These are phyloP conservation scores for Acidomyces sp. DNA, from an alignment of 495 filamentous ascomycete species.

Conservation along the genomic window DNA sequence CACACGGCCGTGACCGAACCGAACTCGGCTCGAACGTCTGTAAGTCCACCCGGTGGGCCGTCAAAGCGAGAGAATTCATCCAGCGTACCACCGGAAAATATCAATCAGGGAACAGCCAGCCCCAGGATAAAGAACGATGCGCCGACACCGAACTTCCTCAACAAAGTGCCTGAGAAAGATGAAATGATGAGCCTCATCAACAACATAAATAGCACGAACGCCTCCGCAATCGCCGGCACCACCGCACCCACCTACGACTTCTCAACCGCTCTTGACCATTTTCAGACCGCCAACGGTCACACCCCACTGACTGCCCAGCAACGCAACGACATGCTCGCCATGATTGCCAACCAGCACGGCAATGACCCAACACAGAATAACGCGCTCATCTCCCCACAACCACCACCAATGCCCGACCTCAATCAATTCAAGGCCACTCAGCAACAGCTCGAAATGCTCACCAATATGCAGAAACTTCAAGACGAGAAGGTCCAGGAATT, in stretches of 20 bases:
- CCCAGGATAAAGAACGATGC: slow-evolving; percentile 22
- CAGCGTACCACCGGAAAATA: slow-evolving; percentile 4
- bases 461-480: slow-evolving; percentile 61
- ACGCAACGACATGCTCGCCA: slow-evolving; percentile 67
- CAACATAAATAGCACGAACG: slow-evolving; percentile 55
- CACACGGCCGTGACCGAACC: slow-evolving; percentile 14
- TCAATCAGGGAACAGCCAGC: background rate
- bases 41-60: slow-evolving; percentile 14
- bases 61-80: slow-evolving; percentile 3
- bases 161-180: slow-evolving; percentile 25
- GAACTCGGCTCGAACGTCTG: slow-evolving; percentile 16
- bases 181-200: slow-evolving; percentile 85
- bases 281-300: slow-evolving; percentile 50
- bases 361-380: slow-evolving; percentile 25
- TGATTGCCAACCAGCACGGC: slow-evolving; percentile 42
- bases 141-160: slow-evolving; percentile 17
- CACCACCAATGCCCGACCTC: slow-evolving; percentile 49
- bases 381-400: slow-evolving; percentile 47
- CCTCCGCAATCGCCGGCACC: slow-evolving; percentile 30
- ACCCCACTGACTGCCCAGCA: slow-evolving; percentile 62
- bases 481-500: slow-evolving; percentile 57
- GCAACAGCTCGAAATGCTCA: slow-evolving; percentile 59
- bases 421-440: slow-evolving; percentile 37
- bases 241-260: slow-evolving; percentile 45
- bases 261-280: slow-evolving; percentile 57